These are phyloP conservation scores for Aspergillus pseudonomiae DNA, from an alignment of 2,329 filamentous ascomycete species.

Conservation along the genomic window DNA sequence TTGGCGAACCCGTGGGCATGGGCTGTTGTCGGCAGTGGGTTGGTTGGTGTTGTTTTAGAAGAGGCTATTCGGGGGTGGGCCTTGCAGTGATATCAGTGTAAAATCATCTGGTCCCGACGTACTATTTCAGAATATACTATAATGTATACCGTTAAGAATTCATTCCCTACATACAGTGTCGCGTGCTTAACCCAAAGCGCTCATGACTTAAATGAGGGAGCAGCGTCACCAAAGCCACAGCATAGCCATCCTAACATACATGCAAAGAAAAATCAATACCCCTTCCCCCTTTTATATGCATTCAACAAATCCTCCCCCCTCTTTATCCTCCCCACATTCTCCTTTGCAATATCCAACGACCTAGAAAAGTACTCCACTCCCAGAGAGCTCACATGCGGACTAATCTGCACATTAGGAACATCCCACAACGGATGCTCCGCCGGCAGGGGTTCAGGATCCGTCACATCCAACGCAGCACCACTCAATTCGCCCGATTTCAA, in stretches of 20 bases:
- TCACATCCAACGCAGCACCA: constrained; percentile 77
- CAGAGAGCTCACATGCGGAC: constrained; percentile 64
- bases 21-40: constrained; percentile 55
- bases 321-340: constrained; percentile 58
- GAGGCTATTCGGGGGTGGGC: constrained; percentile 25
- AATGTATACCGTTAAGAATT: background rate
- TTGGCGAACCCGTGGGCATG: constrained; percentile 60
- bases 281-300: constrained; percentile 61
- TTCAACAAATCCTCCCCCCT: constrained; percentile 63
- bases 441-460: constrained; percentile 77
- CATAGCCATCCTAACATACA: background rate
- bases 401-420: constrained; percentile 69
- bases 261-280: constrained; percentile 52
- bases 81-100: background rate
- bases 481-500: constrained; percentile 57
- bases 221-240: background rate
- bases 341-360: constrained; percentile 59
- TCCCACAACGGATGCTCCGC: constrained; percentile 70
- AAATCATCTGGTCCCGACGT: background rate
- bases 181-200: background rate
- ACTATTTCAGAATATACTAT: background rate
- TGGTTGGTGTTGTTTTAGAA: constrained; percentile 53
- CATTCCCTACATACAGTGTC: background rate
- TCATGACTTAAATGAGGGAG: background rate
- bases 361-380: constrained; percentile 60